A percentile compares a stretch with the other conserved stretches of the same genome.
phyloP scores from a whole-genome alignment of 2,329 filamentous ascomycete species.

The Trichoderma sp. region DNA sequence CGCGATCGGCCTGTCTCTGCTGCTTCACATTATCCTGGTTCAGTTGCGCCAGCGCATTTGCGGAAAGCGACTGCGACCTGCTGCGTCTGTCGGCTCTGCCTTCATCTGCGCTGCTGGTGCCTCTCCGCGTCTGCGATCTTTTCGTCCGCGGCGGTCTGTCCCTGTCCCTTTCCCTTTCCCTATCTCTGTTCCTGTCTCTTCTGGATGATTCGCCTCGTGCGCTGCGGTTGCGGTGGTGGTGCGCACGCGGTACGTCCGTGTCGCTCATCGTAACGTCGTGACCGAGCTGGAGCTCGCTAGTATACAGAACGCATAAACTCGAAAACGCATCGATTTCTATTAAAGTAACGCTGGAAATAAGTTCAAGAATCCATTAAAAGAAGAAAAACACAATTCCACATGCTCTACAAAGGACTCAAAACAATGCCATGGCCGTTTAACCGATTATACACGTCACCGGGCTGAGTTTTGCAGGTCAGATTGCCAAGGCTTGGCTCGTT shows the following conservation, averaged over 20 bases:
- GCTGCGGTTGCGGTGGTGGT: conserved; percentile 30
- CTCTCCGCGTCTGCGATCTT: conserved; percentile 33
- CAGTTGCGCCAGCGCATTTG: conserved; percentile 63
- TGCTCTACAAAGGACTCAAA: conserved; percentile 1
- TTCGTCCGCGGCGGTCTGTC: conserved; percentile 39
- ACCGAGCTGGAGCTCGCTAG: conserved; percentile 21
- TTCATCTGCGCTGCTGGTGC: conserved; percentile 35
- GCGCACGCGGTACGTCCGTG: conserved; percentile 34
- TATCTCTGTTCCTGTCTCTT: conserved; percentile 25
- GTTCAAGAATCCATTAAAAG: neutral
- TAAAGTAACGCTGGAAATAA: neutral
- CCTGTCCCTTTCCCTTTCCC: conserved; percentile 28
- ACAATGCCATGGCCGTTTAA: conserved; percentile 1
- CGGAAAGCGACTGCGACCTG: conserved; percentile 38
- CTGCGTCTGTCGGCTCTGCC: conserved; percentile 28
- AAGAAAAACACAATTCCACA: neutral
- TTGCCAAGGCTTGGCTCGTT: conserved; percentile 7
- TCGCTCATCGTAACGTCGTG: conserved; percentile 34
- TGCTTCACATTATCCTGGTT: conserved; percentile 56
- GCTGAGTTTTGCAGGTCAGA: conserved; percentile 10
- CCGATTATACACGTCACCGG: conserved; percentile 17
- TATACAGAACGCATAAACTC: conserved; percentile 21
- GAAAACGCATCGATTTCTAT: neutral
- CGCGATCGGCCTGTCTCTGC: conserved; percentile 45
- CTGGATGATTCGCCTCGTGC: conserved; percentile 31